Evolutionary conservation across 1,284 basidiomycete species (phyloP).

Genomic region (Xanthoconium separans): DNA sequence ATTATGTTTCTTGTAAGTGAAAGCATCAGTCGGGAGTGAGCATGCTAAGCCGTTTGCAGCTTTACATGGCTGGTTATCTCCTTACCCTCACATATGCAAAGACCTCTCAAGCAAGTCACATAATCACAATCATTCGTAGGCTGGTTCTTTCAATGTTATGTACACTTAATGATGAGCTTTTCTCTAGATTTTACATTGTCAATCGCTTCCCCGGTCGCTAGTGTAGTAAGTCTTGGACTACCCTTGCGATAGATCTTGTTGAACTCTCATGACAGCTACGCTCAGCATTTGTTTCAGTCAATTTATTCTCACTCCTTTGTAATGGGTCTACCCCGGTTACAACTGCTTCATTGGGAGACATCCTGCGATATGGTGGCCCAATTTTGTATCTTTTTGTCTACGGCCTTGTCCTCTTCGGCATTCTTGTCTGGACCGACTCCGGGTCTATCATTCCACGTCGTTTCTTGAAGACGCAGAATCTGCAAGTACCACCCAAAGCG

Average conservation of each 20-base stretch:
- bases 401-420: slow-evolving; percentile 48
- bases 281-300: slow-evolving; percentile 70
- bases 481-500: slow-evolving; percentile 6
- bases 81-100: slow-evolving; percentile 71
- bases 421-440: slow-evolving; percentile 64
- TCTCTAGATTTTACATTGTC: slow-evolving; percentile 62
- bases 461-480: slow-evolving; percentile 19
- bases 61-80: slow-evolving; percentile 66
- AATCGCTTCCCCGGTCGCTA: slow-evolving; percentile 66
- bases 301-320: slow-evolving; percentile 76
- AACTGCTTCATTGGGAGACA: slow-evolving; percentile 46
- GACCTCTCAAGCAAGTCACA: slow-evolving; percentile 48
- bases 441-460: slow-evolving; percentile 45
- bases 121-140: slow-evolving; percentile 62
- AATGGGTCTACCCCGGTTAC: slow-evolving; percentile 53
- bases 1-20: slow-evolving; percentile 64
- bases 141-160: not conserved
- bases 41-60: slow-evolving; percentile 33
- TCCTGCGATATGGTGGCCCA: slow-evolving; percentile 70
- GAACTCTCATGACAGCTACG: slow-evolving; percentile 41
- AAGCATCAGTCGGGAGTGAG: too few relatives aligned
- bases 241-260: not conserved
- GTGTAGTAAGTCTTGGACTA: slow-evolving; percentile 49
- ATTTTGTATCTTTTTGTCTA: slow-evolving; percentile 72
- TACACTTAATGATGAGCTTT: not conserved